phyloP scores from a whole-genome alignment of 164 flowering plant genomes.

The Chimonanthus salicifolius region DNA sequence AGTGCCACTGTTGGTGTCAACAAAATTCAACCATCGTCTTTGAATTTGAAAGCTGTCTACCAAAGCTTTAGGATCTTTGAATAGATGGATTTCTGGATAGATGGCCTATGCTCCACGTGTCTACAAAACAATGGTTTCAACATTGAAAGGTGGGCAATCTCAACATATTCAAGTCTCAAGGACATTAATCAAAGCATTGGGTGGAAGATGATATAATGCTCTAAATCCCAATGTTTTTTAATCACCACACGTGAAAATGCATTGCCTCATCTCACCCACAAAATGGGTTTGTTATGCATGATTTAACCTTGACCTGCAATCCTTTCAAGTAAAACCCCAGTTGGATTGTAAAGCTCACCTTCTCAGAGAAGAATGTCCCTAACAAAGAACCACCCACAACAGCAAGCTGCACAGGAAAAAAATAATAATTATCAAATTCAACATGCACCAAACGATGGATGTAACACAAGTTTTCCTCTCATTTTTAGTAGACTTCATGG shows the following conservation, averaged over 20 bases:
- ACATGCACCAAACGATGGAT: not conserved
- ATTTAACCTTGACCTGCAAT: not conserved
- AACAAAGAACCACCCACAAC: conserved; percentile 93
- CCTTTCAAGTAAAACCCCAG: not conserved
- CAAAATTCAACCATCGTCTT: no score
- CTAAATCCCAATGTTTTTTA: no score
- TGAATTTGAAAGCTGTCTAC: not conserved
- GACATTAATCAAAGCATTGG: not conserved
- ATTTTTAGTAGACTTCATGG: not conserved
- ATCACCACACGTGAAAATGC: not conserved
- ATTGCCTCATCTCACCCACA: not conserved
- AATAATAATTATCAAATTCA: not conserved
- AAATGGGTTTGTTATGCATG: not conserved
- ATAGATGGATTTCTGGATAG: not conserved
- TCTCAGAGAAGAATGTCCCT: conserved; percentile 90
- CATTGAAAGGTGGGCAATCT: not conserved
- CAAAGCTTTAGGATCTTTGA: not conserved
- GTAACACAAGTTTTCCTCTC: not conserved
- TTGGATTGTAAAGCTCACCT: conserved; percentile 36
- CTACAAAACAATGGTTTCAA: no score
- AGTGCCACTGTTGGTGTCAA: not conserved
- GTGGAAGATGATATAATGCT: not conserved
- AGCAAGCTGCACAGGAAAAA: conserved; percentile 56
- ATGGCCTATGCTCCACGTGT: not conserved
- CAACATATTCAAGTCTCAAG: not conserved